Evolutionary conservation across 192 early-diverging fungal genomes (phyloP).

Genomic region (Gaertneriomyces sp.): DNA sequence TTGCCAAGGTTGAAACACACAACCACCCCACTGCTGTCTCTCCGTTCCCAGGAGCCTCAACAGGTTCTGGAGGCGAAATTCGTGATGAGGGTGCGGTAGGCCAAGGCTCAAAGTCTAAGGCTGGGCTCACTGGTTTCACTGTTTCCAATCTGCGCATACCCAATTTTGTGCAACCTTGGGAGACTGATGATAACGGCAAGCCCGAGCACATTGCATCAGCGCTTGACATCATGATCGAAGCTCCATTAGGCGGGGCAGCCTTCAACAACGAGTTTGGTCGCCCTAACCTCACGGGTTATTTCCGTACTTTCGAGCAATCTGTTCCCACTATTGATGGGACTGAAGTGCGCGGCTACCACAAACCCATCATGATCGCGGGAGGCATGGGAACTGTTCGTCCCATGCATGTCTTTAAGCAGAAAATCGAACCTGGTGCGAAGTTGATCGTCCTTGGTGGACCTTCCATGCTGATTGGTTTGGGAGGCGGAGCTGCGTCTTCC

Average conservation of each 20-base stretch:
- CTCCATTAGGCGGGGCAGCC: conserved; percentile 93
- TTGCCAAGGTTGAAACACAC: conserved; percentile 99
- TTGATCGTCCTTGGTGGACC: conserved; percentile 95
- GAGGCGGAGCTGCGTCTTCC: conserved; percentile 97
- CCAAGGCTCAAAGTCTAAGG: conserved; percentile 90
- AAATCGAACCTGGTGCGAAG: conserved; percentile 71
- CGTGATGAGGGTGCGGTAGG: conserved; percentile 99
- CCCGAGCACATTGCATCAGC: conserved; percentile 89
- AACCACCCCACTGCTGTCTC: conserved; percentile 99
- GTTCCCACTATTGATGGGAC: conserved; percentile 46
- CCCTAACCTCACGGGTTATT: conserved; percentile 91
- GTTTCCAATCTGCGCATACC: conserved; percentile 95
- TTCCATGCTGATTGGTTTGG: conserved; percentile 96
- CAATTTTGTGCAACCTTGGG: conserved; percentile 89
- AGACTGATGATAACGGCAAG: conserved; percentile 71
- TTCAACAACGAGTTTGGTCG: conserved; percentile 99
- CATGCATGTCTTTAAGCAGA: conserved; percentile 82
- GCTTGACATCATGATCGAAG: conserved; percentile 97
- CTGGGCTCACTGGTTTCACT: conserved; percentile 91
- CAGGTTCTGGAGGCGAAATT: conserved; percentile 99
- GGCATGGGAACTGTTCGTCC: conserved; percentile 91
- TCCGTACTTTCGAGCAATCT: conserved; percentile 77
- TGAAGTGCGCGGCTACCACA: conserved; percentile 95
- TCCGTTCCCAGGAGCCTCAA: conserved; percentile 96
- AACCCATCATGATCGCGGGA: conserved; percentile 99